These are phyloP conservation scores for Alternaria ethzedia DNA, from an alignment of 2,329 filamentous ascomycete species.

Conservation along the genomic window DNA sequence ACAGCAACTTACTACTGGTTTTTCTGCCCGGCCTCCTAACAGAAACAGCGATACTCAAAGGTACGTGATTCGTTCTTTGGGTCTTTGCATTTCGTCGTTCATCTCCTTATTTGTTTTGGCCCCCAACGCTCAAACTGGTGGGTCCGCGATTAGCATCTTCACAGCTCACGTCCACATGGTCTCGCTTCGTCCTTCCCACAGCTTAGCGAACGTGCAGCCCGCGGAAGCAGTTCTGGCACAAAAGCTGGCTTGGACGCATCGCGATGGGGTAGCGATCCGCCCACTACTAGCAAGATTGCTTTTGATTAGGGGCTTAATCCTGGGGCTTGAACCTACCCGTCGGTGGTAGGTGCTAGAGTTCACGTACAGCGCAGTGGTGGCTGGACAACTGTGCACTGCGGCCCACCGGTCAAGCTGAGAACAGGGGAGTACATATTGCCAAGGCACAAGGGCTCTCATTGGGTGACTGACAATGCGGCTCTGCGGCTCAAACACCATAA, in stretches of 20 bases:
- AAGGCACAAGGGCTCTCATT: constrained; percentile 18
- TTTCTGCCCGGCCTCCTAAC: constrained; percentile 22
- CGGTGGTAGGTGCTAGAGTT: constrained; percentile 30
- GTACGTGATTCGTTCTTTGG: constrained; percentile 11
- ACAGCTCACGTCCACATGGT: constrained; percentile 13
- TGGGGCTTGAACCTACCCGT: constrained; percentile 31
- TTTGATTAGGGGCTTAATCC: constrained; percentile 31
- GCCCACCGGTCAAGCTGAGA: constrained; percentile 40
- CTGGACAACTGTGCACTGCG: constrained; percentile 28
- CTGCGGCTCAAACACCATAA: constrained; percentile 42
- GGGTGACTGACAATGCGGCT: constrained; percentile 39
- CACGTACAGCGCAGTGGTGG: constrained; percentile 37
- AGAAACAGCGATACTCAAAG: constrained; percentile 1
- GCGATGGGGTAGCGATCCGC: constrained; percentile 35
- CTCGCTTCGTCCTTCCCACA: constrained; percentile 12
- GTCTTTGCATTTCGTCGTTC: background rate
- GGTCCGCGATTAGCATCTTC: constrained; percentile 19
- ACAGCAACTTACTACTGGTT: constrained; percentile 15
- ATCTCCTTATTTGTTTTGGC: constrained; percentile 22
- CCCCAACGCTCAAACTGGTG: constrained; percentile 32
- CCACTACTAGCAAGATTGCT: constrained; percentile 28
- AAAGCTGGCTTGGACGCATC: constrained; percentile 17
- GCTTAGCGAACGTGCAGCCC: constrained; percentile 19
- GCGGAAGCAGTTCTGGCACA: constrained; percentile 19
- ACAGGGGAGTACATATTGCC: constrained; percentile 5